phyloP scores from a whole-genome alignment of 495 filamentous ascomycete species.

The Bacidia rubella region DNA sequence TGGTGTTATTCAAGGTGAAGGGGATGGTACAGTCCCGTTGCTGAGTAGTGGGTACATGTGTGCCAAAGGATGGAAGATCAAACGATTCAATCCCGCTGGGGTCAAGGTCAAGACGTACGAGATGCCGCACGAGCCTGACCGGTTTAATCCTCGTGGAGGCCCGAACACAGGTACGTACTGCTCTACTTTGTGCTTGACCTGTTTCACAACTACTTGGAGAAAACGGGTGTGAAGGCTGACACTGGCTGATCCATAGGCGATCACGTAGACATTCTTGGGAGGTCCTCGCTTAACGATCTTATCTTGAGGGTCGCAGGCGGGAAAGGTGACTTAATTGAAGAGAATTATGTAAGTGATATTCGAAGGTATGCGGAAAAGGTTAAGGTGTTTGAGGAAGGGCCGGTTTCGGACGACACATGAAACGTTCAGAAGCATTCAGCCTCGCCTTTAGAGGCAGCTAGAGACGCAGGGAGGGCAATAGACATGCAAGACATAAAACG shows the following conservation, averaged over 20 bases:
- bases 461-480: neutral
- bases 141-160: constrained; percentile 80
- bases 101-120: constrained; percentile 73
- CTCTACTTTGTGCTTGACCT: neutral
- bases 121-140: constrained; percentile 92
- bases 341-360: constrained; percentile 69
- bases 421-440: no score
- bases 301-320: constrained; percentile 84
- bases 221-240: neutral
- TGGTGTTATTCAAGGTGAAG: constrained; percentile 85
- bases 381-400: constrained; percentile 54
- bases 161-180: constrained; percentile 66
- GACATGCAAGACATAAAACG: neutral
- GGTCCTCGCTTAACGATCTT: constrained; percentile 78
- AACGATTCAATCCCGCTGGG: constrained; percentile 81
- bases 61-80: constrained; percentile 78
- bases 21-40: constrained; percentile 86
- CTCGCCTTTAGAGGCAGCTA: neutral
- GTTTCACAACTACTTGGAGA: no score
- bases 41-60: constrained; percentile 93
- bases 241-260: constrained; percentile 39
- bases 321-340: constrained; percentile 62
- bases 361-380: constrained; percentile 66
- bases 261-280: constrained; percentile 90
- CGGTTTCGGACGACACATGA: neutral